phyloP scores from a whole-genome alignment of 192 early-diverging fungal species.

The Diversispora eburnea region DNA sequence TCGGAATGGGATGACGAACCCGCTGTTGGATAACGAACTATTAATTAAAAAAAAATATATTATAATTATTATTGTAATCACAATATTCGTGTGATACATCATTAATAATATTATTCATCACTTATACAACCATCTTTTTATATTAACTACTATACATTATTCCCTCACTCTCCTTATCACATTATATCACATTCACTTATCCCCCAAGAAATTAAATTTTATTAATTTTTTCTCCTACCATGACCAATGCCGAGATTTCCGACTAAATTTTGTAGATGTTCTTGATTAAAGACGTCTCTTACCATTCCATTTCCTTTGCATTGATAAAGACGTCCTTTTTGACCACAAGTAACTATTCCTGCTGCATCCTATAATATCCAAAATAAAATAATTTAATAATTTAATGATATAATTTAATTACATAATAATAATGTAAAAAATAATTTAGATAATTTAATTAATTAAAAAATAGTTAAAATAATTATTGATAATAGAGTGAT shows the following conservation, averaged over 20 bases:
- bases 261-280: conserved; percentile 70
- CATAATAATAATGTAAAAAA: neutral
- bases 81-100: neutral
- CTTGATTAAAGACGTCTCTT: conserved; percentile 88
- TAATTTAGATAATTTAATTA: neutral
- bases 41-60: conserved; percentile 8
- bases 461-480: too few species aligned
- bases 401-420: neutral
- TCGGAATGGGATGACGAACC: conserved; percentile 94
- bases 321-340: conserved; percentile 95
- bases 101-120: neutral
- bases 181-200: neutral
- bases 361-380: conserved; percentile 85
- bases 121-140: neutral
- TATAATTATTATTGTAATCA: neutral
- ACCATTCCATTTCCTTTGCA: conserved; percentile 99
- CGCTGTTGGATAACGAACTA: conserved; percentile 98
- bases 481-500: neutral
- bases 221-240: conserved; percentile 58
- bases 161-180: neutral
- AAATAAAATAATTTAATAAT: neutral
- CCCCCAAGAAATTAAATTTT: neutral
- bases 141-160: neutral
- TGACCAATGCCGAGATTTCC: conserved; percentile 96
- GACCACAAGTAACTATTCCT: conserved; percentile 96